Percentiles rank a stretch among this genome's conserved stretches.
Evolutionary conservation across 2,329 filamentous ascomycete genomes (phyloP).

Genomic region (Fusarium albosuccineum): DNA sequence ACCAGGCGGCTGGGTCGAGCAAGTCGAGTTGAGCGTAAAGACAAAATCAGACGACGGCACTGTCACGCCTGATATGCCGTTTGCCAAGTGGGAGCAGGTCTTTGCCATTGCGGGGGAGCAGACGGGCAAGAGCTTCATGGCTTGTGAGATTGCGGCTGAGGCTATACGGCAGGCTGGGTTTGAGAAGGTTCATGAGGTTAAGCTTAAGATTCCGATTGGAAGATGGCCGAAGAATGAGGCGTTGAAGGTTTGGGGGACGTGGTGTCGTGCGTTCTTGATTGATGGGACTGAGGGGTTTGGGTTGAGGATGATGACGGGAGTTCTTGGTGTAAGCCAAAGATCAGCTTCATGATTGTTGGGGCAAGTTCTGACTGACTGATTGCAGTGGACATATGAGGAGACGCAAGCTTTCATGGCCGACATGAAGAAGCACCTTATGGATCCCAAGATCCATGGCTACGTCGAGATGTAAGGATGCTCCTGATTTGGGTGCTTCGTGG

Average conservation of each 20-base stretch:
- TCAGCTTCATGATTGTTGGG: neutral
- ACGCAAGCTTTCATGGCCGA: slow-evolving; percentile 6
- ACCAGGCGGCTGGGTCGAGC: slow-evolving; percentile 3
- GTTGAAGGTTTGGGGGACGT: slow-evolving; percentile 31
- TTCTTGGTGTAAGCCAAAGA: slow-evolving; percentile 6
- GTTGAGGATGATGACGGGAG: slow-evolving; percentile 24
- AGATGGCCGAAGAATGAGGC: slow-evolving; percentile 44
- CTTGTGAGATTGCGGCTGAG: slow-evolving; percentile 23
- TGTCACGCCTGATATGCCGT: slow-evolving; percentile 24
- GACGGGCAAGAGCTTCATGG: slow-evolving; percentile 25
- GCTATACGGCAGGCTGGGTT: slow-evolving; percentile 32
- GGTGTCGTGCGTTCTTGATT: slow-evolving; percentile 20
- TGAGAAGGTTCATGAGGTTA: slow-evolving; percentile 20
- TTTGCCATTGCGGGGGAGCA: slow-evolving; percentile 22
- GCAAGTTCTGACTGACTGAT: neutral
- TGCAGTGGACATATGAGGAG: slow-evolving; percentile 5
- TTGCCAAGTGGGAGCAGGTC: slow-evolving; percentile 34
- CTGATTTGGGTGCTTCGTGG: neutral
- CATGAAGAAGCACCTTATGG: slow-evolving; percentile 6
- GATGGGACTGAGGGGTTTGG: slow-evolving; percentile 28
- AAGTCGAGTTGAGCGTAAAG: slow-evolving; percentile 9
- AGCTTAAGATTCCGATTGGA: slow-evolving; percentile 20
- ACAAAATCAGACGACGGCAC: slow-evolving; percentile 41
- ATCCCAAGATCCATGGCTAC: slow-evolving; percentile 8
- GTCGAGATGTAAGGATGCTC: slow-evolving; percentile 4